Evolutionary conservation across 352 stramenopile genomes (phyloP).

Genomic region (Pilasporangium apinafurcum): DNA sequence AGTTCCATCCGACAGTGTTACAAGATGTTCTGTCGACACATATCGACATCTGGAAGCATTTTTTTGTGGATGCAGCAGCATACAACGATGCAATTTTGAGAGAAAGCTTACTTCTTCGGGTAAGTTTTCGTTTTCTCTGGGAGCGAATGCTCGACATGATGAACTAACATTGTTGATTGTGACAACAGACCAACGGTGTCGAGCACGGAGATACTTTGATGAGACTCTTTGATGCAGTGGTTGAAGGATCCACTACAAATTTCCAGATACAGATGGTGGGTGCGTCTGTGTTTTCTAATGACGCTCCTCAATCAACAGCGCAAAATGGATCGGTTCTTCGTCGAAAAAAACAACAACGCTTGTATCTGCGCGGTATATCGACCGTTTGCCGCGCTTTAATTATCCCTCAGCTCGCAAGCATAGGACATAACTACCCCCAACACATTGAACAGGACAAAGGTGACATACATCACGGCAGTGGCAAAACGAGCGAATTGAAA

Average conservation of each 20-base stretch:
- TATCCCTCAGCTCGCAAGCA: constrained; percentile 29
- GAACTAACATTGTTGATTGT: background rate
- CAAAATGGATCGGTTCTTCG: constrained; percentile 22
- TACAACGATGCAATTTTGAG: constrained; percentile 47
- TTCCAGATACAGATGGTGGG: constrained; percentile 46
- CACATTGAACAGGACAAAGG: constrained; percentile 8
- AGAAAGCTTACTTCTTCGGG: constrained; percentile 37
- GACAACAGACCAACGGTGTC: constrained; percentile 39
- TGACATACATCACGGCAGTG: background rate
- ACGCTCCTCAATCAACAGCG: constrained; percentile 25
- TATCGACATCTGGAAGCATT: constrained; percentile 54
- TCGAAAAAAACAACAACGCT: constrained; percentile 44
- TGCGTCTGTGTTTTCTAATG: constrained; percentile 21
- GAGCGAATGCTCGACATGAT: too few species aligned
- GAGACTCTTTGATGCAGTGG: constrained; percentile 37
- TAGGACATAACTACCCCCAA: constrained; percentile 35
- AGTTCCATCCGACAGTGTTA: constrained; percentile 51
- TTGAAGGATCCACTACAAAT: constrained; percentile 24
- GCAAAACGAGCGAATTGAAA: constrained; percentile 7
- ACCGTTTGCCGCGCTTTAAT: constrained; percentile 44
- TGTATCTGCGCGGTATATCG: constrained; percentile 41
- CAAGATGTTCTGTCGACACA: constrained; percentile 62
- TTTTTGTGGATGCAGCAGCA: constrained; percentile 52
- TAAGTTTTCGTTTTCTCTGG: constrained; percentile 9
- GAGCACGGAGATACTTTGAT: constrained; percentile 44